Conservation (phyloP, 495 filamentous ascomycete species). For the Durotheca rogersii region DNA sequence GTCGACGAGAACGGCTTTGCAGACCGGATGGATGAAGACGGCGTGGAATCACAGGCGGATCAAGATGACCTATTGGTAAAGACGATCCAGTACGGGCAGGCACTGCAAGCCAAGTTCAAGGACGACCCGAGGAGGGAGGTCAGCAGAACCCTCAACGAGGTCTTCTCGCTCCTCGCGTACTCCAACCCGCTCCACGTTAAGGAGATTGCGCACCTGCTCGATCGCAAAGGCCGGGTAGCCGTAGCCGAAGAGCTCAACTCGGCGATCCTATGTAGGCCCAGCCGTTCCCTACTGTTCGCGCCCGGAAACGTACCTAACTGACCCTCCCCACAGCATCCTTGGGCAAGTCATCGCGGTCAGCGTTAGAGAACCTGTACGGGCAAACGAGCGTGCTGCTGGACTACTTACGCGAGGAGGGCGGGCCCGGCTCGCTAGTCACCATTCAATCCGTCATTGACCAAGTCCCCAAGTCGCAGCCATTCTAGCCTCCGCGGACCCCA, state of each 20-base stretch:
- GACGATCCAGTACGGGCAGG: conserved; percentile 77
- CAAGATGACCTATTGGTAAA: conserved; percentile 50
- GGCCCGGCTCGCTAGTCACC: conserved; percentile 85
- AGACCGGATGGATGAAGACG: conserved; percentile 55
- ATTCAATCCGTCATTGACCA: conserved; percentile 63
- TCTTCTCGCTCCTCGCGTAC: conserved; percentile 89
- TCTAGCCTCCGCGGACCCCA: too few relatives aligned
- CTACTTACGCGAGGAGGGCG: conserved; percentile 78
- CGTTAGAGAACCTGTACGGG: conserved; percentile 81
- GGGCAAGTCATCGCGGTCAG: conserved; percentile 84
- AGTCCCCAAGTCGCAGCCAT: conserved; percentile 37
- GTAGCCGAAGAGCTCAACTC: conserved; percentile 95
- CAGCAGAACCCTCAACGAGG: conserved; percentile 73
- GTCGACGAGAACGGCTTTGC: conserved; percentile 50
- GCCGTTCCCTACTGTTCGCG: conserved; percentile 15
- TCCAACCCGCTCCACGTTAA: conserved; percentile 72
- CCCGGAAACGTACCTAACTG: conserved; percentile 16
- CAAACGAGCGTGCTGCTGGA: conserved; percentile 85
- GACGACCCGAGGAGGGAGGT: conserved; percentile 67
- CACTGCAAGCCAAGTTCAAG: conserved; percentile 72
- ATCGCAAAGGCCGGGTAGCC: conserved; percentile 68
- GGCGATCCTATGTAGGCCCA: conserved; percentile 78
- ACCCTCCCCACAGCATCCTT: conserved; percentile 66
- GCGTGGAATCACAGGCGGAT: conserved; percentile 42
- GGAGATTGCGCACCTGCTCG: conserved; percentile 76